Evolutionary conservation across 768 basidiomycete genomes (phyloP).

Genomic region (Auriscalpium microsporum): DNA sequence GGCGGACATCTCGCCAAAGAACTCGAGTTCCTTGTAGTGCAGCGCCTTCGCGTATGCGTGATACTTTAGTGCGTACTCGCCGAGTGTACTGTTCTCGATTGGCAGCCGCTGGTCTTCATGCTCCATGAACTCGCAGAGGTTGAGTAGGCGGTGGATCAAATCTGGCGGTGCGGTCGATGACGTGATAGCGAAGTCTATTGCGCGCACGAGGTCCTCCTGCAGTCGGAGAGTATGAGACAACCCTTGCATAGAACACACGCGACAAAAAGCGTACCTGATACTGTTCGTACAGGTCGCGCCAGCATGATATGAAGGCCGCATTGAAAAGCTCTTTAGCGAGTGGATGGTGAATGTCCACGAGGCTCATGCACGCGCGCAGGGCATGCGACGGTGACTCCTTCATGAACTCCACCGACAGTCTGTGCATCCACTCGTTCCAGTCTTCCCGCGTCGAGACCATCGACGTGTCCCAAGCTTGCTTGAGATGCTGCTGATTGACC

Average conservation of each 20-base stretch:
- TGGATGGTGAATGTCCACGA: constrained; percentile 87
- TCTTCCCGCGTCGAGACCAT: constrained; percentile 71
- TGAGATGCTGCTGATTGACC: constrained; percentile 95
- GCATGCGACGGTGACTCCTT: constrained; percentile 97
- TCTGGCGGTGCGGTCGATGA: constrained; percentile 75
- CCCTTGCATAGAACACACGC: background rate
- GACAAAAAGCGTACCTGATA: constrained; percentile 64
- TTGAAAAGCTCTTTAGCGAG: constrained; percentile 95
- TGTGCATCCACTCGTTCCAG: constrained; percentile 94
- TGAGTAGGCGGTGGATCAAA: constrained; percentile 82
- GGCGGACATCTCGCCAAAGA: constrained; percentile 85
- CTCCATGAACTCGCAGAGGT: constrained; percentile 98
- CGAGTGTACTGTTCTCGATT: constrained; percentile 87
- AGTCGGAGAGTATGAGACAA: background rate
- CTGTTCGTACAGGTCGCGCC: constrained; percentile 91
- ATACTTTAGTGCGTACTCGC: constrained; percentile 88
- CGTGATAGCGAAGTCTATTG: constrained; percentile 80
- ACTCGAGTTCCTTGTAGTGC: constrained; percentile 98
- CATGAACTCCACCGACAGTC: constrained; percentile 91
- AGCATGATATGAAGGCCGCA: constrained; percentile 96
- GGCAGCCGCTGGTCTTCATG: constrained; percentile 95
- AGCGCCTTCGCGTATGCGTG: constrained; percentile 96
- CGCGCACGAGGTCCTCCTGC: constrained; percentile 89
- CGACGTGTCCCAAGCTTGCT: constrained; percentile 91
- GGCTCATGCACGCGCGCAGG: constrained; percentile 89